Evolutionary conservation across 164 flowering plant genomes (phyloP), one percentile per base, ranked within the genome.

Genomic region (Dillenia turbinata): DNA sequence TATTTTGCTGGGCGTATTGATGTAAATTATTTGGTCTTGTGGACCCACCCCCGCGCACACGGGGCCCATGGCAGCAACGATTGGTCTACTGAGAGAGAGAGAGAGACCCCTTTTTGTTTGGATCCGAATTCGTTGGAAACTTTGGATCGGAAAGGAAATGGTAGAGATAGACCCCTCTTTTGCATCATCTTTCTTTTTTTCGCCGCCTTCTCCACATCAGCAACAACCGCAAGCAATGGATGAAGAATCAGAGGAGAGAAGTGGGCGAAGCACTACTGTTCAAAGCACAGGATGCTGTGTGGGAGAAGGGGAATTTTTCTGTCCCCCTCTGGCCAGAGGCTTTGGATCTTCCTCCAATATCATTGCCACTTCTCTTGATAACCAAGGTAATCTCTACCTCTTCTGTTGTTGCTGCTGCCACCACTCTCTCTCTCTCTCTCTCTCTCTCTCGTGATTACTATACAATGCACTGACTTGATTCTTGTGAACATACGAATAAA

Each of bases 231-330:
- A 48, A 48, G 12, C 2, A 48, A 48, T 12, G 14, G n/a, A 11
- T 0, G 12, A 11, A 11, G 12, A 12, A 48, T 48, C n/a, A 48
- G n/a, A 48, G 50, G 12, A 14, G 17, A 72, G 64, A 77, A 60
- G 60, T 73, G 81, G 75, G 62, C 62, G 12, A 51, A 66, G 12
- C 78, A 75, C 50, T 82, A 82, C 69, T 71, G 77, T 14, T 69
- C 77, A 16, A 62, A 59, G 22, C 83, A 82, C 2, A 63, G 72
- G 49, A 82, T 82, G 11, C 52, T 85, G 10, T 47, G 86, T 82
- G 0, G 89, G 89, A 10, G 86, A 84, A 60, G 89, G 86, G 13
- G 83, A 84, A 45, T 84, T 78, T 58, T 84, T 82, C 69, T 58
- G 85, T n/a, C 73, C 72, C 12, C 69, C 68, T 11, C 64, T 84